Evolutionary conservation across 805 yeast species (phyloP).

Genomic region (Grigorovia humatica): DNA sequence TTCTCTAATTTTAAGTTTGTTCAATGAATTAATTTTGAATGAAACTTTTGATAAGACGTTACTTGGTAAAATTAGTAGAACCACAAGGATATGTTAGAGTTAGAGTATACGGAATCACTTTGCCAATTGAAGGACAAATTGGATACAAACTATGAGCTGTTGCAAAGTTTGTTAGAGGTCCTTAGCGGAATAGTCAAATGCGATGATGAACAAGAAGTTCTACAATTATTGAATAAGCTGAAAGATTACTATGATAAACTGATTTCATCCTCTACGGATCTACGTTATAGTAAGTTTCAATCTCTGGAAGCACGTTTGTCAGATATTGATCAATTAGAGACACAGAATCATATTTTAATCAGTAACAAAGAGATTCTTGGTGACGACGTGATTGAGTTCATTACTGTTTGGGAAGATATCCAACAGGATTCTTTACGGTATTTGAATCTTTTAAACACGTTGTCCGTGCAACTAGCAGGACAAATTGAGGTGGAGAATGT

Average conservation of each 20-base stretch:
- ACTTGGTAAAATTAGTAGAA: too few species aligned
- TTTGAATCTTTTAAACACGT: constrained; percentile 16
- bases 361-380: background rate
- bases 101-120: constrained; percentile 16
- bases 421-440: constrained; percentile 16
- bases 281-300: constrained; percentile 15
- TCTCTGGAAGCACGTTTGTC: constrained; percentile 13
- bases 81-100: background rate
- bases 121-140: constrained; percentile 20
- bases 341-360: constrained; percentile 3
- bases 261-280: constrained; percentile 10
- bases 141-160: constrained; percentile 12
- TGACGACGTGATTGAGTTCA: constrained; percentile 11
- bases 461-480: constrained; percentile 21
- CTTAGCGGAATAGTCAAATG: constrained; percentile 5
- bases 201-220: background rate
- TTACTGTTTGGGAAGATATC: constrained; percentile 11
- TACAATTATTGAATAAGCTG: background rate
- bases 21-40: background rate
- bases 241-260: constrained; percentile 3
- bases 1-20: background rate
- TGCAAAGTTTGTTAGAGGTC: constrained; percentile 8
- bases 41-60: too few species aligned
- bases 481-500: constrained; percentile 17
- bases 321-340: constrained; percentile 1